Percentiles rank a stretch among this genome's conserved stretches.
These are phyloP conservation scores for Pseudevernia furfuracea DNA, from an alignment of 495 filamentous ascomycete species.

Conservation along the genomic window DNA sequence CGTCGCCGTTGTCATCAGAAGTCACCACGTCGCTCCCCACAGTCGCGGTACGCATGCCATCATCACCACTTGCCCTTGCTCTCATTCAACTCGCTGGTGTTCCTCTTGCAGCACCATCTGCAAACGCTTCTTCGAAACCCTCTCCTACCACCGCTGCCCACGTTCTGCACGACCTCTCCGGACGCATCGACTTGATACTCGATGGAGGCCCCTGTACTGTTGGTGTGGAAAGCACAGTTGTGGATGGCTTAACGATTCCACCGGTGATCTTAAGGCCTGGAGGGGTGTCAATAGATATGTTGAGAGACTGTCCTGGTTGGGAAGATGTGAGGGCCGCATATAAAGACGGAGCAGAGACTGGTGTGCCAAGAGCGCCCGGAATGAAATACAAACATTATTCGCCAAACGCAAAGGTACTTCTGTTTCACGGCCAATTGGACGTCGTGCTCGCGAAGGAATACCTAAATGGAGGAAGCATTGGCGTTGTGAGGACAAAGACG, in stretches of 20 bases:
- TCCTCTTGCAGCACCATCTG: conserved; percentile 88
- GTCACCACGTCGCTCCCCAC: conserved; percentile 77
- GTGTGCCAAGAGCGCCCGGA: conserved; percentile 72
- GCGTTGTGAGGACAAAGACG: conserved; percentile 31
- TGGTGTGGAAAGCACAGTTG: conserved; percentile 93
- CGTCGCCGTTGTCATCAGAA: conserved; percentile 68
- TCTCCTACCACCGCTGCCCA: conserved; percentile 85
- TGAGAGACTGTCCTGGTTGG: conserved; percentile 73
- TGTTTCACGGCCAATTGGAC: conserved; percentile 52
- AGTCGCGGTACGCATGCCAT: conserved; percentile 87
- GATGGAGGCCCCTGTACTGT: conserved; percentile 82
- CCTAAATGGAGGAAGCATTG: conserved; percentile 22
- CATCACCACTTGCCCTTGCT: conserved; percentile 71
- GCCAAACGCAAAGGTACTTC: conserved; percentile 75
- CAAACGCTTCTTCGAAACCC: conserved; percentile 87
- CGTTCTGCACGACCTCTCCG: conserved; percentile 75
- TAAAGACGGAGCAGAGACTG: conserved; percentile 50
- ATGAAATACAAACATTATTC: conserved; percentile 99
- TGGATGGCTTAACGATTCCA: conserved; percentile 76
- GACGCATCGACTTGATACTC: conserved; percentile 79
- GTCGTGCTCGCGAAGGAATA: conserved; percentile 20
- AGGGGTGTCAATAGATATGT: conserved; percentile 78
- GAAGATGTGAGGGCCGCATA: conserved; percentile 67
- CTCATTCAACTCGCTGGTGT: conserved; percentile 68
- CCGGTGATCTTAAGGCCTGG: conserved; percentile 81